These are phyloP conservation scores for Entophlyctis luteolus DNA, from an alignment of 192 early-diverging fungal genomes.

Conservation along the genomic window DNA sequence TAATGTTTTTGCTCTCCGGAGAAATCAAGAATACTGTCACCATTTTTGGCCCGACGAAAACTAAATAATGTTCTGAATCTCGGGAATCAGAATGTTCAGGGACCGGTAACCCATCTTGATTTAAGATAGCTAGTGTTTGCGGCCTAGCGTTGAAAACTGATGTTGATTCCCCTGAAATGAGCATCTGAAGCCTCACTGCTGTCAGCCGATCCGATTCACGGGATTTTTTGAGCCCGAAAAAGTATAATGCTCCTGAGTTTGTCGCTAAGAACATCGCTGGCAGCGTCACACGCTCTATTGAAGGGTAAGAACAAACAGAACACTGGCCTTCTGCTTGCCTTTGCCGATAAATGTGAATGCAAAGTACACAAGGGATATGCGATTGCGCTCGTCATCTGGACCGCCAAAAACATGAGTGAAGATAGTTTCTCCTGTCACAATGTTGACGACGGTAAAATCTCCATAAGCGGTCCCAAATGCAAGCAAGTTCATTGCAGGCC, in stretches of 20 bases:
- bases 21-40: neutral
- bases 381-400: neutral
- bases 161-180: too few relatives aligned
- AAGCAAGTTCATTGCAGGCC: neutral
- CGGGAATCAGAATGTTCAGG: neutral
- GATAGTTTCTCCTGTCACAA: neutral
- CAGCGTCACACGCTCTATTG: too few relatives aligned
- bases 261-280: too few relatives aligned
- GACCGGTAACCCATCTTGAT: neutral
- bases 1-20: neutral
- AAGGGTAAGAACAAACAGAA: too few relatives aligned
- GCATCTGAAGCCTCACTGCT: too few relatives aligned
- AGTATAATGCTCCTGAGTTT: too few relatives aligned
- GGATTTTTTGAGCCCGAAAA: too few relatives aligned
- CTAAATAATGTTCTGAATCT: neutral
- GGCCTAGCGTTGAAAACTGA: neutral
- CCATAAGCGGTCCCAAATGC: conserved; percentile 16
- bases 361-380: neutral
- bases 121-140: neutral
- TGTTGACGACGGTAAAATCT: neutral
- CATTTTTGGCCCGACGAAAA: neutral
- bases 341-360: neutral
- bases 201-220: too few relatives aligned
- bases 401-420: neutral
- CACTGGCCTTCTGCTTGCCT: too few relatives aligned